phyloP scores from a whole-genome alignment of 108 stramenopile genomes.

The Aurantiochytrium sp. region DNA sequence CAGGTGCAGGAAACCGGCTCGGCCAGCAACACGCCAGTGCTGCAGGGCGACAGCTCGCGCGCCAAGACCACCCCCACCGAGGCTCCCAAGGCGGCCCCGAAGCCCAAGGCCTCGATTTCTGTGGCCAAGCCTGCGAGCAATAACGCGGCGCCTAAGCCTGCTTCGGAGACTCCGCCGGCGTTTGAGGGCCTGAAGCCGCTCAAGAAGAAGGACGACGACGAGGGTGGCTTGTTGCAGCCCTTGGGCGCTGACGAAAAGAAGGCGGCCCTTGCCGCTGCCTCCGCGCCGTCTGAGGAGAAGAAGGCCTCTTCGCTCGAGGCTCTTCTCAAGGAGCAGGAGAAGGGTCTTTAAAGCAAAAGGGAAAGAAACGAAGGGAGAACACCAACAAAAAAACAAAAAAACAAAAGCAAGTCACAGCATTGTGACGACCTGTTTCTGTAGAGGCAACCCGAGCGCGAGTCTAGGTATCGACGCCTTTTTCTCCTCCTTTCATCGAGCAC shows the following conservation, averaged over 20 bases:
- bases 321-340: not conserved
- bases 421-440: no score
- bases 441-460: no score
- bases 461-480: no score
- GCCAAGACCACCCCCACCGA: not conserved
- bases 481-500: no score
- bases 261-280: not conserved
- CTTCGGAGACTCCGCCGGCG: not conserved
- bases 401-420: not conserved
- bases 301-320: not conserved
- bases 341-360: not conserved
- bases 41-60: not conserved
- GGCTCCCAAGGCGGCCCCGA: not conserved
- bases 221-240: not conserved
- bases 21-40: not conserved
- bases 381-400: not conserved
- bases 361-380: not conserved
- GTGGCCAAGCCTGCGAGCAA: not conserved
- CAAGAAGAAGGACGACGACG: constrained; percentile 14
- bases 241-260: not conserved
- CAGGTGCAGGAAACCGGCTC: constrained; percentile 34
- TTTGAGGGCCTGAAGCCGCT: not conserved
- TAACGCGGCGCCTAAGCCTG: not conserved
- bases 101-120: not conserved
- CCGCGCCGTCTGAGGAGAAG: not conserved